Percentiles rank a stretch among this genome's conserved stretches.
Evolutionary conservation across 495 filamentous ascomycete genomes (phyloP).

Genomic region (Rostrohypoxylon terebratum): DNA sequence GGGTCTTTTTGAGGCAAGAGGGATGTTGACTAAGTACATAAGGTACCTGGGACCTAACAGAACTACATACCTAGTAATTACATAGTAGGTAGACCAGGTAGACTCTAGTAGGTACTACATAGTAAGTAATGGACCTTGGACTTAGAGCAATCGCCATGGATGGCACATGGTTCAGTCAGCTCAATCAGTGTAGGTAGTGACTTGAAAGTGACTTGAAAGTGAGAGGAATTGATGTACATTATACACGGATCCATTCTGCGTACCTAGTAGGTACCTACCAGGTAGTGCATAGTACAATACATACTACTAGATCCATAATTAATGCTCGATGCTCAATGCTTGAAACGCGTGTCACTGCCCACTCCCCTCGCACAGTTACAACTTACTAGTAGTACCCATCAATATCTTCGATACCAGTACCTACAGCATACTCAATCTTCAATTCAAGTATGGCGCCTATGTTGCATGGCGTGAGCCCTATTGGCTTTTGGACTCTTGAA

Average conservation of each 20-base stretch:
- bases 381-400: background rate
- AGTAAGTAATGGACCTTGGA: no score
- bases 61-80: constrained; percentile 1
- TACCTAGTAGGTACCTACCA: no score
- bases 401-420: background rate
- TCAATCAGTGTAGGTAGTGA: no score
- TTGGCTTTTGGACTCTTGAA: constrained; percentile 37
- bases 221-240: background rate
- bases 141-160: background rate
- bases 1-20: constrained; percentile 45
- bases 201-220: no score
- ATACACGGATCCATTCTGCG: no score
- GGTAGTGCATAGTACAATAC: no score
- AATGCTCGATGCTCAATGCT: constrained; percentile 13
- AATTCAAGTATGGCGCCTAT: background rate
- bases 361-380: background rate
- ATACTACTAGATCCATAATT: no score
- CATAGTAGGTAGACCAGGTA: constrained; percentile 1
- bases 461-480: constrained; percentile 23
- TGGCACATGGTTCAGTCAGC: no score
- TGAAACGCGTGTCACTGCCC: constrained; percentile 10
- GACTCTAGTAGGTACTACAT: no score
- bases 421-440: no score
- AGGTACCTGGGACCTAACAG: no score
- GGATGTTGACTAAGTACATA: constrained; percentile 31